Conservation (phyloP, 169 alveolate genomes). For the Plasmodium vinckei region DNA sequence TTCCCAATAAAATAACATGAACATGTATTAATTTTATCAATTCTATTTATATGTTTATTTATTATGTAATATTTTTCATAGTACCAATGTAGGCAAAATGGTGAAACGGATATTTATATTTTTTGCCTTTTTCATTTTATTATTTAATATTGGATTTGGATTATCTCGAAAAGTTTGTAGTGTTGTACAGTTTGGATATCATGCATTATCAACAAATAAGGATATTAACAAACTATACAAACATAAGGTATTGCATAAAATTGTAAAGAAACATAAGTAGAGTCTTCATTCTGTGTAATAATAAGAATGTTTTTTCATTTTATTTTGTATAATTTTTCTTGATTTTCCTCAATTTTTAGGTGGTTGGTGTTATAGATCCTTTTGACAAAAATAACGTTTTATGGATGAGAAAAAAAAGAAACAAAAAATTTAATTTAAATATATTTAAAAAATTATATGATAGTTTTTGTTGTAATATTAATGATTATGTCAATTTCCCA, state of each 20-base stretch:
- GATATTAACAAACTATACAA: constrained; percentile 15
- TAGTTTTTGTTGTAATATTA: constrained; percentile 39
- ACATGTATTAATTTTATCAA: too few species aligned
- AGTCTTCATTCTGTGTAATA: not conserved
- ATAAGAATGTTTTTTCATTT: not conserved
- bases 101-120: constrained; percentile 4
- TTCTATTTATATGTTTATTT: not conserved
- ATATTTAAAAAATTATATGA: constrained; percentile 47
- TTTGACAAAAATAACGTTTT: constrained; percentile 40
- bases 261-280: not conserved
- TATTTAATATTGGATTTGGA: not conserved
- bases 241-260: constrained; percentile 14
- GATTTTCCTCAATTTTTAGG: constrained; percentile 1
- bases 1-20: too few species aligned
- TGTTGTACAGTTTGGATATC: constrained; percentile 46
- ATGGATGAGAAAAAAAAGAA: constrained; percentile 45
- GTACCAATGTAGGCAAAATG: constrained; percentile 1
- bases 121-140: constrained; percentile 4
- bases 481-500: constrained; percentile 42
- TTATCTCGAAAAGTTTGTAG: constrained; percentile 32
- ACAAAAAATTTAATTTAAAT: constrained; percentile 22
- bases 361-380: constrained; percentile 61
- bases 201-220: constrained; percentile 14
- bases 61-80: not conserved
- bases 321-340: not conserved